Base-by-base conservation (phyloP, 192 early-diverging fungal species). In the Chytriomyces confervae region DNA sequence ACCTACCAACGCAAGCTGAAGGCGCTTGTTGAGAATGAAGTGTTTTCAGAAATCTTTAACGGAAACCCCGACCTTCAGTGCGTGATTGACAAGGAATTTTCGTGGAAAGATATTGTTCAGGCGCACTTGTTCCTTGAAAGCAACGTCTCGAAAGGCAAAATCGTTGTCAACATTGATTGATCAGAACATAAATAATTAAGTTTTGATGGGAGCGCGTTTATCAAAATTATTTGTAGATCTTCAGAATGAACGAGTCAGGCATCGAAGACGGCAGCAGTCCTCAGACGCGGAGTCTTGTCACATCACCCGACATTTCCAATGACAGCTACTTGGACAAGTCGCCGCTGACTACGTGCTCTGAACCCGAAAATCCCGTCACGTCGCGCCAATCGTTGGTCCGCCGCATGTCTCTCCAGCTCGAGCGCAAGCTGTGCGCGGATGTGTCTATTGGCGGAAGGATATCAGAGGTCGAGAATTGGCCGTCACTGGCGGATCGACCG, bases 51-150 rank as follows among this genome's bases (percentile, higher is more conserved):
- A 4, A 77, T 90, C 13, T 86, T 84, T 50, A 48, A 76, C 16
- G 86, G 84, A 9, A 74, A 86, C 46, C 9, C 48, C 3, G 47
- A 13, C 23, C 48, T 92, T 4, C 76, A 86, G 64, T 69, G 86
- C 61, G 75, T 87, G 45, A 79, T 94, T 73, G 88, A 91, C 81
- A 82, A 77, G 74, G 85, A 82, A 13, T 95, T 87, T 70, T 78
- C 76, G 60, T 95, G 92, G 92, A 84, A 85, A 29, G 79, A 93
- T 53, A 91, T 95, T 70, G 66, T 69, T 10, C 86, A 89, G 9
- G 91, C 91, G 5, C 93, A 94, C 77, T 61, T 73, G 66, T 86
- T 90, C 65, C 80, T 95, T 78, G 91, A 94, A 83, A 77, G 72
- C 44, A 91, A 93, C 75, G 9, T 77, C 16, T 88, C 82, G 45